A percentile compares a stretch with the other conserved stretches of the same genome.
Conservation (phyloP, 192 early-diverging fungal species). For the Allomyces macrogynus region DNA sequence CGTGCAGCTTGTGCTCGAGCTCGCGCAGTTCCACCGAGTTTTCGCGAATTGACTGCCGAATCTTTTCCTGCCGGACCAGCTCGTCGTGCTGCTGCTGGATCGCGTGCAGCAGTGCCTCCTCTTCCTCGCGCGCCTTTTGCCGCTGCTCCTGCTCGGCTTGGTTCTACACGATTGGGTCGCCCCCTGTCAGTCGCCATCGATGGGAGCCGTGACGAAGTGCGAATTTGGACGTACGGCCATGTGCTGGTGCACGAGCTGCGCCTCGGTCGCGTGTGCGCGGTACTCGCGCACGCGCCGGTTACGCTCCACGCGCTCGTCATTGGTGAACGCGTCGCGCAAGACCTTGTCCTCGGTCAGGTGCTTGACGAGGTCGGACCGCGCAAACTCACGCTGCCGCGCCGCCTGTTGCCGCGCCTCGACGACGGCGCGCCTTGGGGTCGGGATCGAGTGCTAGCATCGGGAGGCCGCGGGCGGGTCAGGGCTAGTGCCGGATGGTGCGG, state of each 20-base stretch:
- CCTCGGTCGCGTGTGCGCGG: slow-evolving; percentile 13
- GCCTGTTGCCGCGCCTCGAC: slow-evolving; percentile 13
- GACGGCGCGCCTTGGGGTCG: background rate
- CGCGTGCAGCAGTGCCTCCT: slow-evolving; percentile 14
- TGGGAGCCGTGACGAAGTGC: background rate
- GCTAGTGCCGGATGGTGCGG: too few species aligned
- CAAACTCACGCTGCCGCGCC: slow-evolving; percentile 15
- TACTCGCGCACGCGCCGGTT: slow-evolving; percentile 16
- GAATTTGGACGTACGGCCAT: slow-evolving; percentile 11
- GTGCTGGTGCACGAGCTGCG: slow-evolving; percentile 10
- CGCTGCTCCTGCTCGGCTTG: background rate
- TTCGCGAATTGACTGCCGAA: slow-evolving; percentile 28
- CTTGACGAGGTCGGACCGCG: slow-evolving; percentile 21
- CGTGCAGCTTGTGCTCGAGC: slow-evolving; percentile 36
- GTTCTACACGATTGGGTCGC: too few species aligned
- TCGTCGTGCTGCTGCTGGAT: slow-evolving; percentile 13
- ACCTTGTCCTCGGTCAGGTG: slow-evolving; percentile 20
- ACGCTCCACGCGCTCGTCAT: slow-evolving; percentile 23
- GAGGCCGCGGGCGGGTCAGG: too few species aligned
- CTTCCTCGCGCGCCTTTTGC: background rate
- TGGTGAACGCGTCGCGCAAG: slow-evolving; percentile 13
- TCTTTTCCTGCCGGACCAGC: slow-evolving; percentile 23
- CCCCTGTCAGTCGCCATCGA: background rate
- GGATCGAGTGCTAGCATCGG: too few species aligned
- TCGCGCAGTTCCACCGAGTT: slow-evolving; percentile 31